These are phyloP conservation scores for Whalleya microplaca DNA, from an alignment of 2,329 filamentous ascomycete species.

Conservation along the genomic window DNA sequence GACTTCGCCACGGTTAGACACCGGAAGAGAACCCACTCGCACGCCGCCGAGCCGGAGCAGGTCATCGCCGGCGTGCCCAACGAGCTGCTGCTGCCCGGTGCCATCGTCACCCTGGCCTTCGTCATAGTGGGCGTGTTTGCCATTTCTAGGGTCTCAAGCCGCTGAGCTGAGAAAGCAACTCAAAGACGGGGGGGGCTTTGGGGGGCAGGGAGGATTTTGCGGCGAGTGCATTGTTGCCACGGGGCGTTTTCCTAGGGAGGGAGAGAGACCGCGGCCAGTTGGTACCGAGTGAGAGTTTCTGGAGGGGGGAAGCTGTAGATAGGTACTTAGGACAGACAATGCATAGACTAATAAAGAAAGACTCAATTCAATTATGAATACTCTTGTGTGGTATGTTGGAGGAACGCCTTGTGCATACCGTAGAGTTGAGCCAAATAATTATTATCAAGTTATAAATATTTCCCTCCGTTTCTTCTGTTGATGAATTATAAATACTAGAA, in stretches of 20 bases:
- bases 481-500: no score
- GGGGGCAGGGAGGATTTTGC: no score
- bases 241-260: slow-evolving; percentile 15
- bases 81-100: slow-evolving; percentile 88
- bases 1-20: slow-evolving; percentile 55
- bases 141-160: slow-evolving; percentile 69
- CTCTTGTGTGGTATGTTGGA: background rate
- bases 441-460: background rate
- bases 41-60: slow-evolving; percentile 64
- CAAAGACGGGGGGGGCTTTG: background rate
- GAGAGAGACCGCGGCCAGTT: background rate
- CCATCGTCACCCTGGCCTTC: slow-evolving; percentile 91
- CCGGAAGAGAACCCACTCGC: slow-evolving; percentile 49
- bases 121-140: slow-evolving; percentile 94
- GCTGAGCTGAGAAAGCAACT: slow-evolving; percentile 44
- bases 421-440: no score
- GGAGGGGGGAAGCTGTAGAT: slow-evolving; percentile 15
- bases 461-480: background rate
- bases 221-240: slow-evolving; percentile 10
- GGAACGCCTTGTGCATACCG: no score
- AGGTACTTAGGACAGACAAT: slow-evolving; percentile 8
- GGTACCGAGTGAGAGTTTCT: background rate
- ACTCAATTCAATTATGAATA: no score
- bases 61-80: slow-evolving; percentile 92
- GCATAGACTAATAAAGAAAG: slow-evolving; percentile 18